Percentiles rank a stretch among this genome's conserved stretches.
Conservation (phyloP, 2,329 filamentous ascomycete genomes). For the Neonectria ditissima region DNA sequence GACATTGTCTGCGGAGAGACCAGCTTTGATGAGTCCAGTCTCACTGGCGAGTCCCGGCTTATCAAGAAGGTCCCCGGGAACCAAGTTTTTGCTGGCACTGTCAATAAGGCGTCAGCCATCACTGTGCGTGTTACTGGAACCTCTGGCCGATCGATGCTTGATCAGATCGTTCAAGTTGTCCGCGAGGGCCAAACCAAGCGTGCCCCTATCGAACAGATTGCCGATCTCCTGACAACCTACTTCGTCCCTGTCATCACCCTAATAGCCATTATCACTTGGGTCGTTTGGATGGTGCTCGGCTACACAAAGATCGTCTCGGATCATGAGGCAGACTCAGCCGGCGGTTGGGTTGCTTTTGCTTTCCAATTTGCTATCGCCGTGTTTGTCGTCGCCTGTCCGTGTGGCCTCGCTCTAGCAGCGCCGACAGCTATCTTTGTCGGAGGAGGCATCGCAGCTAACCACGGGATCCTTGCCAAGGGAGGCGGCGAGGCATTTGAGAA, state of each 20-base stretch:
- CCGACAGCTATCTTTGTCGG: slow-evolving; percentile 89
- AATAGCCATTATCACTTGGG: slow-evolving; percentile 77
- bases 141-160: slow-evolving; percentile 79
- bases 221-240: slow-evolving; percentile 78
- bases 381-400: slow-evolving; percentile 89
- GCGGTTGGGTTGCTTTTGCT: slow-evolving; percentile 79
- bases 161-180: slow-evolving; percentile 82
- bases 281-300: slow-evolving; percentile 77
- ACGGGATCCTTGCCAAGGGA: slow-evolving; percentile 85
- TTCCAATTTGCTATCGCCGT: slow-evolving; percentile 87
- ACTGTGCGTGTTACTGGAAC: slow-evolving; percentile 73
- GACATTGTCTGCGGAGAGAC: slow-evolving; percentile 71
- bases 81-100: slow-evolving; percentile 76
- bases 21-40: slow-evolving; percentile 88
- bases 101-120: slow-evolving; percentile 76
- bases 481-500: slow-evolving; percentile 89
- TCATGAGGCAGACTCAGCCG: slow-evolving; percentile 67
- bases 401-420: slow-evolving; percentile 85
- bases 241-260: slow-evolving; percentile 81
- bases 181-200: slow-evolving; percentile 81
- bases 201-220: slow-evolving; percentile 80
- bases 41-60: slow-evolving; percentile 82
- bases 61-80: slow-evolving; percentile 74
- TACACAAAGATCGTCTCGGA: slow-evolving; percentile 66
- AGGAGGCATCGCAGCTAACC: slow-evolving; percentile 80